These are phyloP conservation scores for Rhodotorula diobovata DNA, from an alignment of 768 basidiomycete species.

Conservation along the genomic window DNA sequence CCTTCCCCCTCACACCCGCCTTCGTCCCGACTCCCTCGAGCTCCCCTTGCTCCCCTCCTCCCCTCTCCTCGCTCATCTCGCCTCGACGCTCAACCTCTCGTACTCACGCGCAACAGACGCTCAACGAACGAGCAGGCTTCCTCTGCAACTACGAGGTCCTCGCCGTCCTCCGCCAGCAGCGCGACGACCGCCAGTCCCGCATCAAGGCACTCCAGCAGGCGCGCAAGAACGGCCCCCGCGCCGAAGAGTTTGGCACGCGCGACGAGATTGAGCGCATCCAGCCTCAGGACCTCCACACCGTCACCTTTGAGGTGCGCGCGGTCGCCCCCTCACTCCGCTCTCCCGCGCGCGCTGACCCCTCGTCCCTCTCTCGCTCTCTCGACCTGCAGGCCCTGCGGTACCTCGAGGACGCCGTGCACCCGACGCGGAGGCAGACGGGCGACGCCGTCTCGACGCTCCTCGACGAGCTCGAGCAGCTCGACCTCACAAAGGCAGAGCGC, in stretches of 20 bases:
- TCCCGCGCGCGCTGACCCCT: neutral
- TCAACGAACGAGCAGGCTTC: slow-evolving; percentile 69
- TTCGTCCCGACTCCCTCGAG: neutral
- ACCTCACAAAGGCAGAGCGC: slow-evolving; percentile 85
- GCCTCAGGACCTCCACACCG: slow-evolving; percentile 34
- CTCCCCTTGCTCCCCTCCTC: neutral
- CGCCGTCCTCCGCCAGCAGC: slow-evolving; percentile 61
- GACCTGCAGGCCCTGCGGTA: slow-evolving; percentile 77
- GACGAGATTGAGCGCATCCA: slow-evolving; percentile 32
- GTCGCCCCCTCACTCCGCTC: neutral
- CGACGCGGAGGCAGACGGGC: slow-evolving; percentile 62
- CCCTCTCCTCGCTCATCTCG: neutral
- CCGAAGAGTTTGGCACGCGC: slow-evolving; percentile 11
- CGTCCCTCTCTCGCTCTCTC: no score
- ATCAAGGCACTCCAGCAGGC: slow-evolving; percentile 17
- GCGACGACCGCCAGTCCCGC: slow-evolving; percentile 6
- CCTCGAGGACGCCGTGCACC: slow-evolving; percentile 69
- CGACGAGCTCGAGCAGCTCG: slow-evolving; percentile 61
- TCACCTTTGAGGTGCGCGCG: slow-evolving; percentile 33
- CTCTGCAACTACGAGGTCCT: slow-evolving; percentile 86
- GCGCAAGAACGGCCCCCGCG: neutral
- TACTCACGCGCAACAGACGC: no score
- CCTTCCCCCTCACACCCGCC: neutral
- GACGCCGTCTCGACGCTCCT: slow-evolving; percentile 64
- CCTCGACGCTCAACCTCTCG: neutral